Percentiles rank a stretch among this genome's conserved stretches.
phyloP scores from a whole-genome alignment of 2,329 filamentous ascomycete genomes.

The Colletotrichum camelliae region DNA sequence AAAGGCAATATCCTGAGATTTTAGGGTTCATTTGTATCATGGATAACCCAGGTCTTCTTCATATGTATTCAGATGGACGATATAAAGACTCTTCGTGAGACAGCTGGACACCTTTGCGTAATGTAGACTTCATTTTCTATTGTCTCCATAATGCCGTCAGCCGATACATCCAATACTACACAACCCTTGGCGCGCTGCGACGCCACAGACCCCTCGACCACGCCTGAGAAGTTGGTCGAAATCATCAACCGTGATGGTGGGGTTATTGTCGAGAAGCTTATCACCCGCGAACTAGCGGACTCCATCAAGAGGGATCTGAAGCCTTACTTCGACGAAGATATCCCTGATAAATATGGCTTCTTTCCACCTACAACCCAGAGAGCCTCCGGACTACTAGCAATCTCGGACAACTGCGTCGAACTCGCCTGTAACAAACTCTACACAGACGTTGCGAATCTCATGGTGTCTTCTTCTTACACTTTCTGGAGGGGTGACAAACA shows the following conservation, averaged over 20 bases:
- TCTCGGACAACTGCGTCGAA: slow-evolving; percentile 42
- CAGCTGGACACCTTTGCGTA: background rate
- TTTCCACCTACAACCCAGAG: slow-evolving; percentile 44
- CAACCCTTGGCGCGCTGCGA: background rate
- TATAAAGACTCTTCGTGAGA: background rate
- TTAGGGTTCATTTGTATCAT: background rate
- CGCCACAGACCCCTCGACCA: slow-evolving; percentile 25
- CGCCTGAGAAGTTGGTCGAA: slow-evolving; percentile 24
- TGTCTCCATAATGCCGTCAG: background rate
- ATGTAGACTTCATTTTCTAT: accelerated
- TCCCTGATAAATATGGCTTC: slow-evolving; percentile 40
- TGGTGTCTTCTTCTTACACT: slow-evolving; percentile 39
- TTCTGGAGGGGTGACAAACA: slow-evolving; percentile 39
- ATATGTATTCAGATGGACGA: background rate
- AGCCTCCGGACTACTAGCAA: slow-evolving; percentile 41
- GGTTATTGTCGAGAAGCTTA: slow-evolving; percentile 41
- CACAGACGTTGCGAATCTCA: slow-evolving; percentile 35
- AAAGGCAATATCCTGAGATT: background rate
- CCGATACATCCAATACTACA: background rate
- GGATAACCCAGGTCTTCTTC: background rate
- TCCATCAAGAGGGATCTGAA: slow-evolving; percentile 42
- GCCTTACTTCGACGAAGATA: slow-evolving; percentile 40
- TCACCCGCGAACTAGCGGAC: slow-evolving; percentile 32
- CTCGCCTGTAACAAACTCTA: slow-evolving; percentile 39
- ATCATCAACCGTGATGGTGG: slow-evolving; percentile 37